Base-by-base conservation (phyloP, 2,329 filamentous ascomycete species). In the Leptographium wingfieldii region DNA sequence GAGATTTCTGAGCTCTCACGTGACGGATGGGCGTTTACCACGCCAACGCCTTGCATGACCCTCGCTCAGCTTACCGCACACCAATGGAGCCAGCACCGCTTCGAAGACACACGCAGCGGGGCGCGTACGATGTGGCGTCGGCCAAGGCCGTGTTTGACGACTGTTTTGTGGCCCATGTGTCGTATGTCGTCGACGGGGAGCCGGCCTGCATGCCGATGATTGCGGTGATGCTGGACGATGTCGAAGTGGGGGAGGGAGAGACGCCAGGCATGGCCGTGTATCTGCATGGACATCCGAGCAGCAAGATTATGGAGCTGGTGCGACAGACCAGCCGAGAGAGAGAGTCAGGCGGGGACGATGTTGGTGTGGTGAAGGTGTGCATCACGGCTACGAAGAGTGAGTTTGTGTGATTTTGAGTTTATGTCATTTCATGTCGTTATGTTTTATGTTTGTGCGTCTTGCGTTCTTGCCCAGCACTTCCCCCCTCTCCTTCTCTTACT, bases 121-220 rank as follows among this genome's bases (percentile, higher is more conserved):
- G 61, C 43, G 38, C 16, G 12, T 64, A 64, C 60, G 63, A 64
- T 14, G 38, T 64, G 3, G 61, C 33, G 12, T 29, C 59, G 14
- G 63, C 57, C n/a, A 55, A 61, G 59, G 49, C 60, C 1, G 61
- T 63, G 25, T 64, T 64, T 55, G 60, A 61, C 57, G 63, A 64
- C 55, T 52, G 56, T 43, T 64, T 63, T 12, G 60, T 64, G 53
- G 60, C 63, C 2, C 62, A 63, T 51, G 62, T 64, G 52, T 60
- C 62, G 19, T 63, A 63, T 38, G 55, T 64, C 19, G 60, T 57
- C n/a, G 63, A 61, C 27, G 61, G 61, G 7, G 46, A 60, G 33
- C 63, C 61, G 52, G 63, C 59, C 22, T 64, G 63, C 53, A 60
- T 61, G 63, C 63, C 63, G 25, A 64, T 63, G 63, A 57, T 64